Conservation (phyloP, 78 protist genomes). For the Dictyostelium firmibasis region DNA sequence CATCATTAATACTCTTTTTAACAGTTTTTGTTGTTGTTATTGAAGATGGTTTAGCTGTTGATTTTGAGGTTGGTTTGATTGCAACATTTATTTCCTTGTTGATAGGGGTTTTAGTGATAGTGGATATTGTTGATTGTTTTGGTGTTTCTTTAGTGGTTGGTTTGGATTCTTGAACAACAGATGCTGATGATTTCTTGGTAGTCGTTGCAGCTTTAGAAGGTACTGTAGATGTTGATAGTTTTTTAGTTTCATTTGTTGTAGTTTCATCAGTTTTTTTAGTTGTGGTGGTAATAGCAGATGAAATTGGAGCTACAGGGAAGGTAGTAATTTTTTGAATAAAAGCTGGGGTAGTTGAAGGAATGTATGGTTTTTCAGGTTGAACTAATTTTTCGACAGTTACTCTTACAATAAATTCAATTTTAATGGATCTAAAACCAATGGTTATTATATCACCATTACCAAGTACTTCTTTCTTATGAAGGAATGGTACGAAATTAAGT, state of each 20-base stretch:
- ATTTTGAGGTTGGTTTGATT: neutral
- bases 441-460: slow-evolving; percentile 31
- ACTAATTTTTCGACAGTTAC: neutral
- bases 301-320: neutral
- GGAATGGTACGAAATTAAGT: slow-evolving; percentile 35
- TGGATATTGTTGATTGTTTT: neutral
- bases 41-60: neutral
- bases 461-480: neutral
- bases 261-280: neutral
- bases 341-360: neutral
- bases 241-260: neutral
- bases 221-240: neutral
- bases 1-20: slow-evolving; percentile 6
- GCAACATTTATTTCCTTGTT: neutral
- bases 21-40: neutral
- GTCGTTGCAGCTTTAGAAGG: no score
- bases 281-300: neutral
- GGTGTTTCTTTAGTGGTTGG: neutral
- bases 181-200: neutral
- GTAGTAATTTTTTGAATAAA: neutral
- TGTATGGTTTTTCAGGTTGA: neutral
- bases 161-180: neutral
- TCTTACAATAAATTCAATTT: slow-evolving; percentile 5
- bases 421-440: slow-evolving; percentile 35
- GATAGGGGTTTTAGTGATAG: no score